Evolutionary conservation across 768 basidiomycete species (phyloP).

Genomic region (Nidularia pulvinata): DNA sequence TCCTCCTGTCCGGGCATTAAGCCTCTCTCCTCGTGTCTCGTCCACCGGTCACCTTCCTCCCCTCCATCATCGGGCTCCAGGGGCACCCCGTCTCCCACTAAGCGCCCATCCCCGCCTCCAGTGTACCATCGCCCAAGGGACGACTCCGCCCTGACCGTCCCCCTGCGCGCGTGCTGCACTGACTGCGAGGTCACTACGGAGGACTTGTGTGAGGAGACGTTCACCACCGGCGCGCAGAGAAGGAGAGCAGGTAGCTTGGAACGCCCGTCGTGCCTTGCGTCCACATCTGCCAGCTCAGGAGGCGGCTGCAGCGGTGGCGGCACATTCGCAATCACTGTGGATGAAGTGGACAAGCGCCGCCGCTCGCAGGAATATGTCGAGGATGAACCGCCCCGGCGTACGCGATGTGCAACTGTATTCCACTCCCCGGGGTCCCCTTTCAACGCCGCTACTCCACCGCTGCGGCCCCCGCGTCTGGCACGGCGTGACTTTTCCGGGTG

Average conservation of each 20-base stretch:
- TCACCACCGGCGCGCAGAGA: conserved; percentile 60
- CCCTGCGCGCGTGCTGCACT: conserved; percentile 71
- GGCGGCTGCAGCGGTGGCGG: background rate
- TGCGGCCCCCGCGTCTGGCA: conserved; percentile 6
- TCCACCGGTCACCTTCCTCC: conserved; percentile 38
- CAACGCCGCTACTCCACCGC: conserved; percentile 1
- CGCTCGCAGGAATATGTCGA: conserved; percentile 36
- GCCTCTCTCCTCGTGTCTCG: conserved; percentile 54
- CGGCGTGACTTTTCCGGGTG: conserved; percentile 8
- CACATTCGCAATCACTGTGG: conserved; percentile 47
- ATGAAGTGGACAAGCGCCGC: conserved; percentile 63
- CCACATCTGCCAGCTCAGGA: conserved; percentile 1
- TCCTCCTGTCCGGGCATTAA: conserved; percentile 23
- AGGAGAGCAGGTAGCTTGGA: conserved; percentile 49
- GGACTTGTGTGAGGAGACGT: conserved; percentile 61
- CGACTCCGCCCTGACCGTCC: conserved; percentile 48
- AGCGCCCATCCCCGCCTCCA: conserved; percentile 26
- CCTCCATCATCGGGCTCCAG: conserved; percentile 7
- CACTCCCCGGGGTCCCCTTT: conserved; percentile 12
- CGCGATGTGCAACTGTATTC: conserved; percentile 1
- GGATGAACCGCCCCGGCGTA: conserved; percentile 8
- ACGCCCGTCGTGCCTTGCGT: conserved; percentile 20
- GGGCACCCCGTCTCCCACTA: conserved; percentile 10
- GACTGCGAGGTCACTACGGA: conserved; percentile 64
- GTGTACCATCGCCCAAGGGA: conserved; percentile 28